A percentile compares a stretch with the other conserved stretches of the same genome.
Evolutionary conservation across 1,284 basidiomycete genomes (phyloP).

Genomic region (Ganoderma sinense): DNA sequence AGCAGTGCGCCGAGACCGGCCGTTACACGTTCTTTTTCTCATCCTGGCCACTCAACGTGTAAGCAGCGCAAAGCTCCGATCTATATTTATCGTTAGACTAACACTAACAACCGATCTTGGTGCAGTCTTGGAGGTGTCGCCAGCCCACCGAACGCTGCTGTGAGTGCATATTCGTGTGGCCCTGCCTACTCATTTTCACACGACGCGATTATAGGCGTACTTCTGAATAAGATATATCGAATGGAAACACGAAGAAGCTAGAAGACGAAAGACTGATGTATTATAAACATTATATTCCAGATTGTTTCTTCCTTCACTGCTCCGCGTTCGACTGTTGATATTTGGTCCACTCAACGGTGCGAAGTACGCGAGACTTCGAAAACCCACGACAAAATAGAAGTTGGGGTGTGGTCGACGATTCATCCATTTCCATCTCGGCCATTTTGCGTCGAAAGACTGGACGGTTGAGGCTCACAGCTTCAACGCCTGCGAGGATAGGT

Average conservation of each 20-base stretch:
- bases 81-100: too few species aligned
- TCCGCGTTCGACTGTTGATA: neutral
- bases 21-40: slow-evolving; percentile 78
- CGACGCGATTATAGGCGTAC: slow-evolving; percentile 3
- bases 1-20: slow-evolving; percentile 60
- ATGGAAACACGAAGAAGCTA: neutral
- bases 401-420: too few species aligned
- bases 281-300: neutral
- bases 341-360: neutral
- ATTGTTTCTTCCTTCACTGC: neutral
- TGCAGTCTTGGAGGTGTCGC: slow-evolving; percentile 58
- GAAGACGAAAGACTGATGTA: neutral
- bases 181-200: neutral
- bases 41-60: slow-evolving; percentile 79
- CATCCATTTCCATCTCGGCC: neutral
- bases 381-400: neutral
- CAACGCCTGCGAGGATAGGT: neutral
- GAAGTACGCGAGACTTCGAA: neutral
- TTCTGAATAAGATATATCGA: neutral
- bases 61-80: slow-evolving; percentile 31
- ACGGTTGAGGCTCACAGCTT: neutral
- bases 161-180: slow-evolving; percentile 42
- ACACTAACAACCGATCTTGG: neutral
- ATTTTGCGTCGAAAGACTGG: neutral
- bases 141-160: slow-evolving; percentile 74